Evolutionary conservation across 257 asterid species (phyloP).

Genomic region (Haberlea rhodopensis): DNA sequence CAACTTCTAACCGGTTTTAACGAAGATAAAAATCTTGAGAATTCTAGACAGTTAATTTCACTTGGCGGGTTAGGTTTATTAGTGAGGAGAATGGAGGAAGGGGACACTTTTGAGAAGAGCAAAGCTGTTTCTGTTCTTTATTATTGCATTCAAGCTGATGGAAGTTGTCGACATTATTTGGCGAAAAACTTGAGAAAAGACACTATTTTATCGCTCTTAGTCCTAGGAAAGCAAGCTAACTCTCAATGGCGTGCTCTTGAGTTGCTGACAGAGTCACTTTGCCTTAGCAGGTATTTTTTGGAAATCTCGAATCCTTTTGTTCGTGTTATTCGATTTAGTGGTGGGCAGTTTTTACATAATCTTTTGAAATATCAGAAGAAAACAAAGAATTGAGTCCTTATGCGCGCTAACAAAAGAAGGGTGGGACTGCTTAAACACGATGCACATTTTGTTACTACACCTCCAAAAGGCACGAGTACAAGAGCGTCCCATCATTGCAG

Average conservation of each 20-base stretch:
- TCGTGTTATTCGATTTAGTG: background rate
- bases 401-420: slow-evolving; percentile 46
- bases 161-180: slow-evolving; percentile 63
- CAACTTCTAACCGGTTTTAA: slow-evolving; percentile 58
- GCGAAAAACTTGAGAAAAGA: slow-evolving; percentile 53
- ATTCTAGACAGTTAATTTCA: slow-evolving; percentile 54
- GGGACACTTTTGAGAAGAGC: slow-evolving; percentile 50
- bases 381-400: slow-evolving; percentile 45
- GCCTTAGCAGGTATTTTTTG: slow-evolving; percentile 56
- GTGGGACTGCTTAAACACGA: slow-evolving; percentile 55
- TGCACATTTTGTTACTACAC: slow-evolving; percentile 52
- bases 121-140: slow-evolving; percentile 46
- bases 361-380: slow-evolving; percentile 36
- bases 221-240: slow-evolving; percentile 28
- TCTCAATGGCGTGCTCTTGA: slow-evolving; percentile 41
- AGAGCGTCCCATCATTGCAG: slow-evolving; percentile 62
- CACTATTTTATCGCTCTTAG: slow-evolving; percentile 40
- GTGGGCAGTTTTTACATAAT: background rate
- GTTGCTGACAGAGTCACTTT: slow-evolving; percentile 54
- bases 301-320: background rate
- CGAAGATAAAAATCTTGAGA: slow-evolving; percentile 56
- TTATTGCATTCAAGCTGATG: slow-evolving; percentile 60
- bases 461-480: slow-evolving; percentile 60
- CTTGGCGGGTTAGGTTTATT: slow-evolving; percentile 68
- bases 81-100: slow-evolving; percentile 55